phyloP scores from a whole-genome alignment of 1,284 basidiomycete genomes.

The Apiotrichum gamsii region DNA sequence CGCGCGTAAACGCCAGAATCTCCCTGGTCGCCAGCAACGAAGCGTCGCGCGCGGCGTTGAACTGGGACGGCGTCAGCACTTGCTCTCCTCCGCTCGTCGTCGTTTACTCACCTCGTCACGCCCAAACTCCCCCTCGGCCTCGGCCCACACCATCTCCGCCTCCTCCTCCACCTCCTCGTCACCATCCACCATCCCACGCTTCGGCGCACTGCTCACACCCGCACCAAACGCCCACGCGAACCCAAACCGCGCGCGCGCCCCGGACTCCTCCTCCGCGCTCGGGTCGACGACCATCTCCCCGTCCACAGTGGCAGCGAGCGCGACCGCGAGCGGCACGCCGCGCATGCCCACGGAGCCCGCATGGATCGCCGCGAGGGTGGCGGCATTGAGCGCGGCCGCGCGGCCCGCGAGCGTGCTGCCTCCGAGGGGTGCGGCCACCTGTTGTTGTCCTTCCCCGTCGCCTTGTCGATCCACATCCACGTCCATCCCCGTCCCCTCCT shows the following conservation, averaged over 20 bases:
- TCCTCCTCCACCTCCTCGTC: conserved; percentile 51
- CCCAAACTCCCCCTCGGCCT: conserved; percentile 45
- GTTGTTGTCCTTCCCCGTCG: neutral
- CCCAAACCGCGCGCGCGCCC: conserved; percentile 56
- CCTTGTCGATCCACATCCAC: neutral
- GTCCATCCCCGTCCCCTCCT: neutral
- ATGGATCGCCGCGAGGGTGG: conserved; percentile 48
- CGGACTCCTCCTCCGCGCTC: conserved; percentile 56
- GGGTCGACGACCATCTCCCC: conserved; percentile 64
- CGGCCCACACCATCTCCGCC: conserved; percentile 49
- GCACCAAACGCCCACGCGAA: conserved; percentile 48
- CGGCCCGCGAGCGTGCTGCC: conserved; percentile 32
- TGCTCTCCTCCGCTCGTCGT: too few relatives aligned
- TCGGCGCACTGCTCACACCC: conserved; percentile 47
- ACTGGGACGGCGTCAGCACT: conserved; percentile 10
- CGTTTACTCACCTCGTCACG: conserved; percentile 29
- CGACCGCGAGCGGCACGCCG: conserved; percentile 48
- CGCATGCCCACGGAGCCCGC: conserved; percentile 46
- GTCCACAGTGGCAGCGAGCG: conserved; percentile 45
- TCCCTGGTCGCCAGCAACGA: conserved; percentile 20
- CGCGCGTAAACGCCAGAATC: conserved; percentile 19
- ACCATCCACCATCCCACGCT: conserved; percentile 20
- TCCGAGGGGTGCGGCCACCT: neutral
- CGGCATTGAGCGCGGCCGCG: conserved; percentile 55
- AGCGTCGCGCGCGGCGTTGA: conserved; percentile 22